Evolutionary conservation across 371 early-diverging fungal species (phyloP).

Genomic region (Apophysomyces trapeziformis): DNA sequence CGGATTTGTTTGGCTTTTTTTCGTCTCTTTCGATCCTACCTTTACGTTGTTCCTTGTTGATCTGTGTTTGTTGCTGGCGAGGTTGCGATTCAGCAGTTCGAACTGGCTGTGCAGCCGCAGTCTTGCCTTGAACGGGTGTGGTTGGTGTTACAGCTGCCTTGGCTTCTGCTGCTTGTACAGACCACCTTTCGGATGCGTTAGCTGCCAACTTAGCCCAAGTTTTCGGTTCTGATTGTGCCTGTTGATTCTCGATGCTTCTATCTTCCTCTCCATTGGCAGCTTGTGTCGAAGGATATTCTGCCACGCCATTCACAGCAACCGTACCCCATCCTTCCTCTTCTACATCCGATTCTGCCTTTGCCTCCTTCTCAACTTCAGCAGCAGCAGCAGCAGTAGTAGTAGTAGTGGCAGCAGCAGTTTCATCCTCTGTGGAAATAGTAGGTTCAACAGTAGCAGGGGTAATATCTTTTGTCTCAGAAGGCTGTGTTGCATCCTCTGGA

Average conservation of each 20-base stretch:
- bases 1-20: no score
- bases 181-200: constrained; percentile 14
- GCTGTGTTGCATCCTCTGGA: neutral
- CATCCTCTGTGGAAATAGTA: neutral
- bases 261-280: neutral
- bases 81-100: constrained; percentile 10
- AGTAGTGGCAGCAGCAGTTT: neutral
- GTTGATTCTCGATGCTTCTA: neutral
- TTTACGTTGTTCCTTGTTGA: constrained; percentile 19
- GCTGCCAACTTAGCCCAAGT: constrained; percentile 60
- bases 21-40: neutral
- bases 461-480: neutral
- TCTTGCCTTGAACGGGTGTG: constrained; percentile 13
- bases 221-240: constrained; percentile 29
- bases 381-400: neutral
- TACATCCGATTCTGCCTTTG: constrained; percentile 6
- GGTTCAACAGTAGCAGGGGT: no score
- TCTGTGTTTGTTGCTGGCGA: constrained; percentile 9
- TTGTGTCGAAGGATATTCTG: constrained; percentile 1
- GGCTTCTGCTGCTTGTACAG: constrained; percentile 30
- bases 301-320: neutral
- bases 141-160: constrained; percentile 31
- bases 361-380: constrained; percentile 6
- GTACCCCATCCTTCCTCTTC: constrained; percentile 15
- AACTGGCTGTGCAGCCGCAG: neutral